phyloP scores from a whole-genome alignment of 2,329 filamentous ascomycete species.

The Arthrobotrys iridis region DNA sequence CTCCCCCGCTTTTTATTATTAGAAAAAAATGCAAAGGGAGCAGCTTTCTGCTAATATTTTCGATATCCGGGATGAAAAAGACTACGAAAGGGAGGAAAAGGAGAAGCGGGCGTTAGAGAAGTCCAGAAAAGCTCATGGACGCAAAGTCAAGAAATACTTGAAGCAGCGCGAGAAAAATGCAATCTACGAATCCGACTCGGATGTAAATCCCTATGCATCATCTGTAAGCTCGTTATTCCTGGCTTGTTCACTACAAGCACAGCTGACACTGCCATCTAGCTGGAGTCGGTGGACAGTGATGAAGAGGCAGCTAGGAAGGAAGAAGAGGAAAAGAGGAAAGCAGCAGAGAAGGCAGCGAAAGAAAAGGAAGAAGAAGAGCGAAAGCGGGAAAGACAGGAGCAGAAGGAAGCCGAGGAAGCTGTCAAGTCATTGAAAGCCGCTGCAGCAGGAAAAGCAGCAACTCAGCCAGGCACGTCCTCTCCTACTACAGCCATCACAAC shows the following conservation, averaged over 20 bases:
- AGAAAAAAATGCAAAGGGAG: conserved; percentile 68
- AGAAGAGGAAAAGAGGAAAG: conserved; percentile 63
- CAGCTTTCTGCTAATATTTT: conserved; percentile 73
- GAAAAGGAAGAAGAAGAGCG: conserved; percentile 54
- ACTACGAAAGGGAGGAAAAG: conserved; percentile 70
- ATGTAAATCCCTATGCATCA: conserved; percentile 60
- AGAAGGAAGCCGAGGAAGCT: conserved; percentile 51
- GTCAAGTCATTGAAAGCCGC: conserved; percentile 53
- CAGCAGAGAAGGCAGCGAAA: conserved; percentile 54
- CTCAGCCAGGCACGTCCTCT: conserved; percentile 50
- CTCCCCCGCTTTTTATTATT: background rate
- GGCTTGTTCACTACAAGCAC: no score
- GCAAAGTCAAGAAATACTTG: conserved; percentile 64
- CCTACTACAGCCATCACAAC: conserved; percentile 45
- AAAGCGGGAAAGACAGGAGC: conserved; percentile 42
- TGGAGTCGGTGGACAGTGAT: conserved; percentile 61
- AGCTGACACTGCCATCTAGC: conserved; percentile 61
- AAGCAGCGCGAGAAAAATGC: conserved; percentile 66
- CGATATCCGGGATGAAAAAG: conserved; percentile 67
- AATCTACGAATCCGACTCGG: conserved; percentile 65
- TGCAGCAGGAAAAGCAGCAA: conserved; percentile 50
- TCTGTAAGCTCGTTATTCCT: conserved; percentile 57
- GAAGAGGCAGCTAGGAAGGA: conserved; percentile 63
- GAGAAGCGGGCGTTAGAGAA: conserved; percentile 67
- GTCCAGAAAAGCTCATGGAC: conserved; percentile 63